Evolutionary conservation across 805 yeast genomes (phyloP).

Genomic region (Ogataea angusta): DNA sequence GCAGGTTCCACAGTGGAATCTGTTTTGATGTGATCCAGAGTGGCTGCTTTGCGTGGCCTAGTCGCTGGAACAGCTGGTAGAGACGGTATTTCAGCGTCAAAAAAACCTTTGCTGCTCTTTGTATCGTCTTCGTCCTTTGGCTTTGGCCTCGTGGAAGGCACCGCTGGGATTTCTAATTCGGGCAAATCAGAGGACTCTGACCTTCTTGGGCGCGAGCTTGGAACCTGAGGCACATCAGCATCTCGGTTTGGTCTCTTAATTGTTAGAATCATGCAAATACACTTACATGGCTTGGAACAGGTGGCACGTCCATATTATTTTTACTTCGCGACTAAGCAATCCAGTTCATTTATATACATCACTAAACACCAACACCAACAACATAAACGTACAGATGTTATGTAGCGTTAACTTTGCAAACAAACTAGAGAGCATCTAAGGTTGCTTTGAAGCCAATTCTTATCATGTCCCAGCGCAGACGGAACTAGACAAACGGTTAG

Average conservation of each 20-base stretch:
- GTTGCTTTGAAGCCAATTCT: background rate
- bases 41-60: constrained; percentile 14
- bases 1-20: constrained; percentile 4
- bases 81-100: background rate
- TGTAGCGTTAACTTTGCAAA: background rate
- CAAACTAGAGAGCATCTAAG: background rate
- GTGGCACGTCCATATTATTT: constrained; percentile 20
- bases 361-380: background rate
- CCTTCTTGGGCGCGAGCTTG: constrained; percentile 7
- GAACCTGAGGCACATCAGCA: background rate
- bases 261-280: background rate
- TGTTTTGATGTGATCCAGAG: background rate
- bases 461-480: background rate
- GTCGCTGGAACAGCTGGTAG: constrained; percentile 13
- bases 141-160: constrained; percentile 19
- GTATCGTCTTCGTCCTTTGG: background rate
- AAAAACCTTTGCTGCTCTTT: too few species aligned
- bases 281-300: constrained; percentile 25
- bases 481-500: background rate
- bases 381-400: background rate
- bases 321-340: constrained; percentile 7
- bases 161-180: constrained; percentile 10
- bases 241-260: constrained; percentile 5
- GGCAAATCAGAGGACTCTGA: background rate
- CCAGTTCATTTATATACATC: constrained; percentile 4